A percentile compares a stretch with the other conserved stretches of the same genome.
phyloP scores from a whole-genome alignment of 257 asterid species.

The Apocynum venetum region DNA sequence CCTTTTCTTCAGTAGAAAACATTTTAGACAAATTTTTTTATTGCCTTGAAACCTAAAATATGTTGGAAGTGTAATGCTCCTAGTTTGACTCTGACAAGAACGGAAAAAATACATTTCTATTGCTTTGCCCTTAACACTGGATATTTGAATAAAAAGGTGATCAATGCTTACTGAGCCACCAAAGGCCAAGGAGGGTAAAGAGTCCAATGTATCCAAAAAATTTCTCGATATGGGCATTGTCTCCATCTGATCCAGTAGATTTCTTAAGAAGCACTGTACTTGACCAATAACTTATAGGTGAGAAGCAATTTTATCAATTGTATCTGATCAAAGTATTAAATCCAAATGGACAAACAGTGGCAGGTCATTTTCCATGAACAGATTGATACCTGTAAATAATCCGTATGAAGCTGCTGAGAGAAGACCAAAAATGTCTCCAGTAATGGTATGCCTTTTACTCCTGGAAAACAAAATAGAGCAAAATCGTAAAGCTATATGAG shows the following conservation, averaged over 20 bases:
- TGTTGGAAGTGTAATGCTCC: too few species aligned
- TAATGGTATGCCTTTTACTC: constrained; percentile 41
- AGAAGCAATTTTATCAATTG: constrained; percentile 7
- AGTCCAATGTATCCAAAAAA: constrained; percentile 68
- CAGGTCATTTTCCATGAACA: not conserved
- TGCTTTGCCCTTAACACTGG: not conserved
- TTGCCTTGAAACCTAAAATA: not conserved
- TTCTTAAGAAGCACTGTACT: constrained; percentile 70
- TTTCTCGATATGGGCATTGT: constrained; percentile 61
- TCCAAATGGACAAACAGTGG: not conserved
- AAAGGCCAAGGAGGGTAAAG: constrained; percentile 58
- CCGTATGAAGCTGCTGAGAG: constrained; percentile 72
- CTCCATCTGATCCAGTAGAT: constrained; percentile 67
- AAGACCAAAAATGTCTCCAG: constrained; percentile 66
- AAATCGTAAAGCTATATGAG: not conserved
- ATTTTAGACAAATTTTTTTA: too few species aligned
- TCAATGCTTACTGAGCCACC: constrained; percentile 79
- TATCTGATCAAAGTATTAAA: not conserved
- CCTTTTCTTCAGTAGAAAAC: not conserved
- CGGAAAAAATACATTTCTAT: not conserved
- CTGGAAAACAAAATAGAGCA: constrained; percentile 22
- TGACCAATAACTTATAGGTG: constrained; percentile 3
- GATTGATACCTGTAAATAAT: constrained; percentile 58
- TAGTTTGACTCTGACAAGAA: not conserved
- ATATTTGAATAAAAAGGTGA: not conserved